Conservation (phyloP, 495 filamentous ascomycete species). For the Chlorociboria aeruginascens region DNA sequence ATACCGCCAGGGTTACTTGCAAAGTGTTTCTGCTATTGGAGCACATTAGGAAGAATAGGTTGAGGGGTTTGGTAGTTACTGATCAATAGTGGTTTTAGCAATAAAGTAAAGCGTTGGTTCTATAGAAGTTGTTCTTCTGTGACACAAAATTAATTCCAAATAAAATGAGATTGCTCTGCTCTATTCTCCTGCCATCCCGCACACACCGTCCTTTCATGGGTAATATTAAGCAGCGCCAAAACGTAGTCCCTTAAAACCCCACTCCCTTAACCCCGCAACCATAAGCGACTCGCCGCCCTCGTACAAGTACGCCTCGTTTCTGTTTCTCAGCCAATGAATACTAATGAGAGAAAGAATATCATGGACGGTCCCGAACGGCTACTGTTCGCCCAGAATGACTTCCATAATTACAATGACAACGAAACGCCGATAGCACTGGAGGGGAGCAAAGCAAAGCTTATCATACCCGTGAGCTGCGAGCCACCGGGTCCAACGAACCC, state of each 20-base stretch:
- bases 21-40: not conserved
- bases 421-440: constrained; percentile 9
- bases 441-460: constrained; percentile 23
- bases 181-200: not conserved
- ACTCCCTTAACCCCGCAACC: not conserved
- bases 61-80: not conserved
- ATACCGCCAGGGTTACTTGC: constrained; percentile 59
- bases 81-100: not conserved
- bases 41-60: not conserved
- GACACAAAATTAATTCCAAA: too few species aligned
- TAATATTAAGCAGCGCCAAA: not conserved
- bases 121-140: not conserved
- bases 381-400: too few species aligned
- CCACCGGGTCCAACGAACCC: constrained; percentile 64
- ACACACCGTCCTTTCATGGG: not conserved
- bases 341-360: too few species aligned
- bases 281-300: not conserved
- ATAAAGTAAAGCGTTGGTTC: not conserved
- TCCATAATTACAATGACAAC: not conserved
- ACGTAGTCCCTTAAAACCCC: not conserved
- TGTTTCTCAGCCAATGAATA: too few species aligned
- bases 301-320: too few species aligned
- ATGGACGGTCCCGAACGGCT: too few species aligned
- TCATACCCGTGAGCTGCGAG: constrained; percentile 66
- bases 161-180: too few species aligned